Percentiles rank a stretch among this genome's conserved stretches.
phyloP scores from a whole-genome alignment of 2,329 filamentous ascomycete genomes.

The Colletotrichum brevisporum region DNA sequence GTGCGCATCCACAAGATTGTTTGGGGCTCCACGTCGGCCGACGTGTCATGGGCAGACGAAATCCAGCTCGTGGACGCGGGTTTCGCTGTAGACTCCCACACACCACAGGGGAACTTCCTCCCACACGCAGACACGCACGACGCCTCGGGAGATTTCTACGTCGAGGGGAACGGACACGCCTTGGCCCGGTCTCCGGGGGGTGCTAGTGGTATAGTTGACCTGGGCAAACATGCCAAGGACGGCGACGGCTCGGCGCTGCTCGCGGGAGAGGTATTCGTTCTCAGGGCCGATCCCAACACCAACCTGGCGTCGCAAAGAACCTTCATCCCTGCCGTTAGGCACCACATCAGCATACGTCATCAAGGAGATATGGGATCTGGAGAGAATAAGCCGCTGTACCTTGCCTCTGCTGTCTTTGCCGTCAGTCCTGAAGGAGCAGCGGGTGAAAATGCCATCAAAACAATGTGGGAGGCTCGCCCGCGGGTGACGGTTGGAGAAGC shows the following conservation, averaged over 20 bases:
- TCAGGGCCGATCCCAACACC: slow-evolving; percentile 42
- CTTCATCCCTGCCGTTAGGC: slow-evolving; percentile 27
- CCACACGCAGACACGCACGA: neutral
- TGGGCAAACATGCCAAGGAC: neutral
- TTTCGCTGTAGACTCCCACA: slow-evolving; percentile 37
- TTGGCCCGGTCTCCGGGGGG: slow-evolving; percentile 30
- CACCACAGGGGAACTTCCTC: slow-evolving; percentile 4
- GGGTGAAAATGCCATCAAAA: neutral
- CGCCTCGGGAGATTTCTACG: neutral
- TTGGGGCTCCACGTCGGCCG: neutral
- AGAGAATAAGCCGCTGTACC: neutral
- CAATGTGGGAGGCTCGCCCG: neutral
- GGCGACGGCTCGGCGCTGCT: neutral
- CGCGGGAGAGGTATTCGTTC: slow-evolving; percentile 14
- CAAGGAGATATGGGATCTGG: neutral
- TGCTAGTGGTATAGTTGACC: slow-evolving; percentile 33
- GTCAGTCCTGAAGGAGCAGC: neutral
- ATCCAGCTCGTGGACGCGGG: slow-evolving; percentile 40
- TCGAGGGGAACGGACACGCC: neutral
- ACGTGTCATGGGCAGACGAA: slow-evolving; percentile 20
- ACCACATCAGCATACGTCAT: slow-evolving; percentile 2
- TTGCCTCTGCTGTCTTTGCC: slow-evolving; percentile 26
- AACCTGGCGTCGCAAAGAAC: slow-evolving; percentile 39
- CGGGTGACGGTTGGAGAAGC: neutral
- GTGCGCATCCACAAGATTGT: slow-evolving; percentile 35